Evolutionary conservation across 768 basidiomycete genomes (phyloP), one percentile per base, ranked within the genome.

Genomic region (Gloeophyllum trabeum): DNA sequence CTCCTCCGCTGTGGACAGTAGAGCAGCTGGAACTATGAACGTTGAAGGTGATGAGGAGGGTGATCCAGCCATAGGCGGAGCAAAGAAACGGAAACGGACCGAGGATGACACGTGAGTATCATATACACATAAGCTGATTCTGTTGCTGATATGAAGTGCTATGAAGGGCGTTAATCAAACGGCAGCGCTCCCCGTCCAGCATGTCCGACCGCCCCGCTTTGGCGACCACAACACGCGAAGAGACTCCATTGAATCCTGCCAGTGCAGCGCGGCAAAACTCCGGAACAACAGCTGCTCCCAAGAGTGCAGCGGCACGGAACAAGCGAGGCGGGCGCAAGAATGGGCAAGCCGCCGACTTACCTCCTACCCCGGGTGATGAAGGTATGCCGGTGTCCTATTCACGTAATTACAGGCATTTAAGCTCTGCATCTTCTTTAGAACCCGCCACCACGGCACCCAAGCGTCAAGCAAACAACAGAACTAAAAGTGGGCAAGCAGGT

Each of bases 101-200:
- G 84, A 83, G 20, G 83, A 85, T 40, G 85, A 87, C 50, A 56
- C 56, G 85, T 87, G 48, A 60, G 80, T 68, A 28, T 48, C 6
- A 7, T 6, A 50, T 25, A 10, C 41, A 24, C 16, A 32, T 16
- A 32, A 32, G 28, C 16, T 32, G 28, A 32, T 32, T 10, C 28
- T 32, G 16, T 10, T 16, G 28, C 10, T 32, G 28, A 10, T 32
- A 10, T 10, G 28, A 32, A 10, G 10, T 16, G 10, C 28, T 10
- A 10, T 32, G 28, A 10, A 32, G 28, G 16, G 16, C 51, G 30
- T 60, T 73, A 41, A 76, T 77, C 60, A 88, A 88, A 61, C 77
- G 83, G 34, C 81, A 80, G 23, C 70, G 85, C 61, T 89, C 86
- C 34, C 73, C 76, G 37, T 88, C 86, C 22, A 77, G 71, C 28